phyloP scores from a whole-genome alignment of 805 yeast species.

The Ogataea saltuana region DNA sequence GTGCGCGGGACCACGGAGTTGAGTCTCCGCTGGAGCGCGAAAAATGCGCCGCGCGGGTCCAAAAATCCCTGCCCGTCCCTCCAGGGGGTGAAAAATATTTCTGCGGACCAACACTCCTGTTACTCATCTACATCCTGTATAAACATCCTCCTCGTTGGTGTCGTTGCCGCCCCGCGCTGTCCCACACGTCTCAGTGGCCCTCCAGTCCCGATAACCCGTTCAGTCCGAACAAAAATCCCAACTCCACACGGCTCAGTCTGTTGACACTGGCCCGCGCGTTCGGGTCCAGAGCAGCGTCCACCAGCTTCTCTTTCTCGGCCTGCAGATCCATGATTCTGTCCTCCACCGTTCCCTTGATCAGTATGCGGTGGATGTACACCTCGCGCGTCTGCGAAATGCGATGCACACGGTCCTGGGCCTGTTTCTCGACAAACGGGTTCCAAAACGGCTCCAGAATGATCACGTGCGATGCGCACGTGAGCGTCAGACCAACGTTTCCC shows the following conservation, averaged over 20 bases:
- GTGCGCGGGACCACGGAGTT: constrained; percentile 5
- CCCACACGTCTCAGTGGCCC: constrained; percentile 13
- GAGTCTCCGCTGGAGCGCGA: neutral
- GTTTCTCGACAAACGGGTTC: constrained; percentile 97
- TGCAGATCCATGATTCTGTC: constrained; percentile 86
- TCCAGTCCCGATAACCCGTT: constrained; percentile 31
- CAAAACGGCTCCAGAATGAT: constrained; percentile 93
- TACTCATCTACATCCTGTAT: no score
- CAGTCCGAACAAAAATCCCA: constrained; percentile 72
- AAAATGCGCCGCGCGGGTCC: neutral
- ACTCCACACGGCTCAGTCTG: constrained; percentile 63
- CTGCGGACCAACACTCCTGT: no score
- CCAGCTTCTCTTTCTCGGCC: constrained; percentile 70
- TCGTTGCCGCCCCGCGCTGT: no score
- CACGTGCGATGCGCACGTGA: constrained; percentile 93
- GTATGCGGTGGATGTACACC: constrained; percentile 73
- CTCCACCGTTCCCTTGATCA: constrained; percentile 76
- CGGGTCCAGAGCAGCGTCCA: constrained; percentile 83
- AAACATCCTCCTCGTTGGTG: no score
- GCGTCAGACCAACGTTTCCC: constrained; percentile 92
- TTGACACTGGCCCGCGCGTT: constrained; percentile 64
- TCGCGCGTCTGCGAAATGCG: constrained; percentile 86
- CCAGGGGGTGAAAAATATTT: no score
- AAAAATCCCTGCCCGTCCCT: neutral
- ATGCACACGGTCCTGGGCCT: constrained; percentile 95